Evolutionary conservation across 495 filamentous ascomycete genomes (phyloP).

Genomic region (Trichocladium uniseriatum): DNA sequence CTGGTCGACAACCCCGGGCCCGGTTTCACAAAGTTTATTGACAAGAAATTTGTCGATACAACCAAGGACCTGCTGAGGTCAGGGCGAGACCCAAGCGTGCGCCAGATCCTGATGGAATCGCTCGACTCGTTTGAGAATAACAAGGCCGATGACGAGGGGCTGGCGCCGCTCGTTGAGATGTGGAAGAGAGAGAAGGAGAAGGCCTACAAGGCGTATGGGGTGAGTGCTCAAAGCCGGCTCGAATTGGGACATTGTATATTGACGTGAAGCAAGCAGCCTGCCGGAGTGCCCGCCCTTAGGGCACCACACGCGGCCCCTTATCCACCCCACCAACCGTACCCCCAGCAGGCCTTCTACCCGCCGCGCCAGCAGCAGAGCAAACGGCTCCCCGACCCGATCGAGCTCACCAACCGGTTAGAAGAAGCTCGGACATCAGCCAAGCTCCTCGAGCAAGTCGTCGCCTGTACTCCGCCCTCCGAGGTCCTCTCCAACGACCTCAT

Average conservation of each 20-base stretch:
- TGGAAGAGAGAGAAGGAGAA: constrained; percentile 82
- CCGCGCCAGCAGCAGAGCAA: constrained; percentile 29
- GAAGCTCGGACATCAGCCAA: constrained; percentile 86
- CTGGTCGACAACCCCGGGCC: constrained; percentile 83
- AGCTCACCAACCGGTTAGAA: constrained; percentile 74
- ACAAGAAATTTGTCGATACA: constrained; percentile 65
- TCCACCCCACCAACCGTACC: constrained; percentile 14
- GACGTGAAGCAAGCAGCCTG: background rate
- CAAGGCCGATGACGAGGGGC: constrained; percentile 63
- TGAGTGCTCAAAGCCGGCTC: no score
- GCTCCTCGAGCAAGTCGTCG: constrained; percentile 79
- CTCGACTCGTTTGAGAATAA: constrained; percentile 60
- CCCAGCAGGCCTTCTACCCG: constrained; percentile 35
- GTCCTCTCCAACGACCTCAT: constrained; percentile 75
- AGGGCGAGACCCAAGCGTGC: constrained; percentile 63
- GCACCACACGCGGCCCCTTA: background rate
- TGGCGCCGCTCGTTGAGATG: constrained; percentile 60
- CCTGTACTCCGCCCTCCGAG: constrained; percentile 69
- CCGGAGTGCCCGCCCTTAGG: background rate
- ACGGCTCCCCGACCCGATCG: constrained; percentile 61
- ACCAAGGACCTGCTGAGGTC: constrained; percentile 67
- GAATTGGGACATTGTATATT: background rate
- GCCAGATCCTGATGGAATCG: constrained; percentile 79
- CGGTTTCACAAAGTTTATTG: constrained; percentile 80
- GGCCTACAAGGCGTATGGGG: constrained; percentile 36